phyloP scores from a whole-genome alignment of 2,329 filamentous ascomycete species.

The Ceratocystis diversiconidia region DNA sequence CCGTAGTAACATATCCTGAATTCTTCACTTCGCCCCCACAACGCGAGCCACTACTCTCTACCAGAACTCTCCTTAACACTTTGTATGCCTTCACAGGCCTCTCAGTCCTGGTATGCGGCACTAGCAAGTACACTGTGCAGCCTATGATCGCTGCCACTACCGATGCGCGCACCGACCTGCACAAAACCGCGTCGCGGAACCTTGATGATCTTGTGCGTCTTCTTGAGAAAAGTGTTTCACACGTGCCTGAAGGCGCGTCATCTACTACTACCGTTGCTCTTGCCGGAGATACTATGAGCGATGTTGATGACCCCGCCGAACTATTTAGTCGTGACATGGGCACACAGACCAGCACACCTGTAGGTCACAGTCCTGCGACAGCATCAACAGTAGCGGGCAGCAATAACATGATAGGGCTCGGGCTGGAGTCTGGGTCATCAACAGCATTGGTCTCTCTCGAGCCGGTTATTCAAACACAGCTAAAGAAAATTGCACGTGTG shows the following conservation, averaged over 20 bases:
- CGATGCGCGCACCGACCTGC: slow-evolving; percentile 39
- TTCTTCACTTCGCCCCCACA: slow-evolving; percentile 43
- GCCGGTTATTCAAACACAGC: slow-evolving; percentile 28
- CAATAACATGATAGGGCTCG: neutral
- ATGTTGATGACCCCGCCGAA: slow-evolving; percentile 53
- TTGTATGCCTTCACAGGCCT: slow-evolving; percentile 43
- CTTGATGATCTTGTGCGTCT: slow-evolving; percentile 34
- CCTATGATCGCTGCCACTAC: slow-evolving; percentile 44
- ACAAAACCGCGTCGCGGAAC: slow-evolving; percentile 33
- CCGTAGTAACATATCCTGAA: slow-evolving; percentile 57
- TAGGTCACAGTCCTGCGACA: slow-evolving; percentile 9
- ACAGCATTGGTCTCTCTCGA: slow-evolving; percentile 18
- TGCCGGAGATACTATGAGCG: slow-evolving; percentile 30
- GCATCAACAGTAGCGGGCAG: neutral
- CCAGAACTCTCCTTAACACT: slow-evolving; percentile 42
- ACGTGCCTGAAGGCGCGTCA: slow-evolving; percentile 33
- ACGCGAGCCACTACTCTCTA: slow-evolving; percentile 49
- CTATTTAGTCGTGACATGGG: slow-evolving; percentile 71
- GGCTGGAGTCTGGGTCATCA: neutral
- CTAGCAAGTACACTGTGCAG: slow-evolving; percentile 52
- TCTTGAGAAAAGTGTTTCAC: slow-evolving; percentile 45
- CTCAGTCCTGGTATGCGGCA: slow-evolving; percentile 53
- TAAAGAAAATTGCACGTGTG: slow-evolving; percentile 27
- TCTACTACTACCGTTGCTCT: slow-evolving; percentile 9
- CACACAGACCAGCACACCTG: slow-evolving; percentile 50